Conservation (phyloP, 1,284 basidiomycete genomes). For the Fomitopsis palustris region DNA sequence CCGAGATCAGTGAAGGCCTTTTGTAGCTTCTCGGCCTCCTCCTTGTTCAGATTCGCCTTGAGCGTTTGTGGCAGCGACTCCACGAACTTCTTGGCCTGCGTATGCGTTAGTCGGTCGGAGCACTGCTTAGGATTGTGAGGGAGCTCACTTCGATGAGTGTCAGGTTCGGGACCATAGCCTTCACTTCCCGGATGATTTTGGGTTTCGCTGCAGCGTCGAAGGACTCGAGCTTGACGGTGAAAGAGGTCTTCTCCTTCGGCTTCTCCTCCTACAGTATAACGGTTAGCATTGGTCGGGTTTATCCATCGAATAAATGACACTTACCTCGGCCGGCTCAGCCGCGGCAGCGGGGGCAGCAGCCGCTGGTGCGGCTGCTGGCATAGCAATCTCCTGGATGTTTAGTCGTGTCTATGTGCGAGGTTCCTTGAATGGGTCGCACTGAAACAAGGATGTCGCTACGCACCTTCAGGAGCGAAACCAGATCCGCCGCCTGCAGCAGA, state of each 20-base stretch:
- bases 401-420: slow-evolving; percentile 66
- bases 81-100: slow-evolving; percentile 99
- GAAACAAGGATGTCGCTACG: slow-evolving; percentile 12
- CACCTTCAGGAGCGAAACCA: slow-evolving; percentile 91
- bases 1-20: slow-evolving; percentile 88
- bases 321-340: slow-evolving; percentile 65
- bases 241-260: slow-evolving; percentile 98
- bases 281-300: not conserved
- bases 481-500: slow-evolving; percentile 94
- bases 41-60: slow-evolving; percentile 96
- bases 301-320: slow-evolving; percentile 20
- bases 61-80: slow-evolving; percentile 92
- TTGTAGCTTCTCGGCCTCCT: slow-evolving; percentile 97
- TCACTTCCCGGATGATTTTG: slow-evolving; percentile 98
- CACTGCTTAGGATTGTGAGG: slow-evolving; percentile 14
- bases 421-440: not conserved
- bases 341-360: slow-evolving; percentile 54
- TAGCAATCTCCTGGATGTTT: slow-evolving; percentile 97
- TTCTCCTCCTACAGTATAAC: slow-evolving; percentile 60
- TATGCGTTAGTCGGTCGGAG: not conserved
- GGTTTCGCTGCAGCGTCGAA: slow-evolving; percentile 91
- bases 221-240: slow-evolving; percentile 92
- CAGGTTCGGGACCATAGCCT: slow-evolving; percentile 90
- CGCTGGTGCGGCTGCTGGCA: slow-evolving; percentile 77
- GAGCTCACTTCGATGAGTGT: slow-evolving; percentile 89